Conservation (phyloP, 2,329 filamentous ascomycete genomes). For the Cadophora luteo-olivacea region DNA sequence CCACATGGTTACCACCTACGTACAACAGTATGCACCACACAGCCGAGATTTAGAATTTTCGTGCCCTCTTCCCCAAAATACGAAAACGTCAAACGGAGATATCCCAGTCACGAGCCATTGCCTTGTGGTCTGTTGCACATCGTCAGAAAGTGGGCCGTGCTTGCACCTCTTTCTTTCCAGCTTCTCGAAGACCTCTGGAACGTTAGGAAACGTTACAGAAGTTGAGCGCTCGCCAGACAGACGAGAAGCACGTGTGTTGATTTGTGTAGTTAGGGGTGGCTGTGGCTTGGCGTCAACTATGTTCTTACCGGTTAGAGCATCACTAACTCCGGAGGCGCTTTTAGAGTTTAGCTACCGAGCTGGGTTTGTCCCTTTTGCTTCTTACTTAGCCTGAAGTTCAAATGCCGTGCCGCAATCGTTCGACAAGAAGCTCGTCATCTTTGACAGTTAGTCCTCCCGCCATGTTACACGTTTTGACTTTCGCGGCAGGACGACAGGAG, state of each 20-base stretch:
- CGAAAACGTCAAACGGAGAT: background rate
- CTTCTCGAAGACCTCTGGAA: conserved; percentile 14
- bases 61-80: background rate
- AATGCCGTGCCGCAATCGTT: background rate
- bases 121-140: conserved; percentile 14
- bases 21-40: background rate
- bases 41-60: background rate
- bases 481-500: background rate
- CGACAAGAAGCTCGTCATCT: background rate
- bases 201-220: background rate
- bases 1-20: conserved; percentile 9
- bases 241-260: background rate
- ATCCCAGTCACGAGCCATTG: background rate
- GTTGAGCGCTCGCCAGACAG: background rate
- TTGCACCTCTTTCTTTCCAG: background rate
- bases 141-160: conserved; percentile 18
- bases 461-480: conserved; percentile 8
- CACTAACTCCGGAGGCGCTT: background rate
- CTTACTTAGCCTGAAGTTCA: background rate
- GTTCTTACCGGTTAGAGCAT: conserved; percentile 1
- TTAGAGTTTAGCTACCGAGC: conserved; percentile 2
- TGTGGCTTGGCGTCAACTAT: background rate
- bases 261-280: background rate
- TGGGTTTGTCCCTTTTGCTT: background rate
- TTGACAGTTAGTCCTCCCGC: background rate